A percentile compares a stretch with the other conserved stretches of the same genome.
phyloP scores from a whole-genome alignment of 345 rosid genomes.

The Atalantia buxifolia region DNA sequence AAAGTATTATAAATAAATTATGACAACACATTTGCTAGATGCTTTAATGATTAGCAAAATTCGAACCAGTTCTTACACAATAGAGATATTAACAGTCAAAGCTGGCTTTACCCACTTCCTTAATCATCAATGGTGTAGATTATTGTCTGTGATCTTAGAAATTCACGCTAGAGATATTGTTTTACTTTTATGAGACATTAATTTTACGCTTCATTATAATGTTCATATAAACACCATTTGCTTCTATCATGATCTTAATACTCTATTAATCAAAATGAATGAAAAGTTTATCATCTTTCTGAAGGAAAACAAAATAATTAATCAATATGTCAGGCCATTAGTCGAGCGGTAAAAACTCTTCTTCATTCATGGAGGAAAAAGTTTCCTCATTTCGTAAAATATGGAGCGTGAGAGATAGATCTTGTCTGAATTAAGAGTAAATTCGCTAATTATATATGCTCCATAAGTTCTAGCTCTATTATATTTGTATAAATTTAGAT shows the following conservation, averaged over 20 bases:
- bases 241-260: conserved; percentile 5
- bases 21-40: conserved; percentile 21
- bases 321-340: no score
- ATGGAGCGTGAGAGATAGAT: no score
- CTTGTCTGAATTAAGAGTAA: no score
- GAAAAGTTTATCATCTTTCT: background rate
- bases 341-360: no score
- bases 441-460: no score
- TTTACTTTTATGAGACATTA: conserved; percentile 19
- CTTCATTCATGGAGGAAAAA: no score
- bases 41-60: conserved; percentile 38
- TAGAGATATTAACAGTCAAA: background rate
- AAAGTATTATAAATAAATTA: conserved; percentile 22
- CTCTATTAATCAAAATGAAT: background rate
- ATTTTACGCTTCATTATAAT: conserved; percentile 11
- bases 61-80: background rate
- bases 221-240: background rate
- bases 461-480: no score
- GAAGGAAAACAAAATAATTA: no score
- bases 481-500: no score
- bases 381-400: no score
- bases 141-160: conserved; percentile 9
- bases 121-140: background rate
- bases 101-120: background rate
- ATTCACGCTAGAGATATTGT: background rate